Evolutionary conservation across 306 rosid species (phyloP).

Genomic region (Ochetophila trinervis): DNA sequence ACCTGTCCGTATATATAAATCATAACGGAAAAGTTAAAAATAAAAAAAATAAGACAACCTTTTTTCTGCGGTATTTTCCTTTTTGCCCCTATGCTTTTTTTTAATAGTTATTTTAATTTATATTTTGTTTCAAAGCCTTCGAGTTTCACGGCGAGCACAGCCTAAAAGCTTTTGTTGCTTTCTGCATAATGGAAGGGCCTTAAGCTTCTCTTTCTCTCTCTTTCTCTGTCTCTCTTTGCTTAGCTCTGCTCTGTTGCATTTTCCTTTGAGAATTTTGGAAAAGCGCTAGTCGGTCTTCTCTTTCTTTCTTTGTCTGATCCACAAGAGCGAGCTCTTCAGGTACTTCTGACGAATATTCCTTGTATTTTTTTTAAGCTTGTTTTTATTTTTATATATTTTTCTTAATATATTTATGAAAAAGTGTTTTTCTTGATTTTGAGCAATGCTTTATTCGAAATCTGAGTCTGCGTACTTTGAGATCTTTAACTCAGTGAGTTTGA

Average conservation of each 20-base stretch:
- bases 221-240: conserved; percentile 12
- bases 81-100: conserved; percentile 38
- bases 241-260: conserved; percentile 32
- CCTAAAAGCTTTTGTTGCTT: conserved; percentile 57
- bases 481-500: conserved; percentile 10
- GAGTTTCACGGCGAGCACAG: conserved; percentile 44
- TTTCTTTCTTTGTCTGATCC: conserved; percentile 37
- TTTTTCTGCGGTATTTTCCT: conserved; percentile 15
- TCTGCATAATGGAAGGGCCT: conserved; percentile 83
- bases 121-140: conserved; percentile 19
- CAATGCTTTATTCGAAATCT: conserved; percentile 6
- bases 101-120: background rate
- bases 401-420: background rate
- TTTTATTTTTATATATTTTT: background rate
- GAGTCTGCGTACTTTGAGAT: conserved; percentile 12
- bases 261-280: conserved; percentile 19
- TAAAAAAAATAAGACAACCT: conserved; percentile 9
- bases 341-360: conserved; percentile 27
- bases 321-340: conserved; percentile 32
- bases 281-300: conserved; percentile 24
- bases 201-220: conserved; percentile 31
- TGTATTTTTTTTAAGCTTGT: background rate
- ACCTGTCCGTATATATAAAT: conserved; percentile 19
- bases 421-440: background rate
- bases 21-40: background rate